Conservation (phyloP, 768 basidiomycete genomes). For the Mycena galericulata region DNA sequence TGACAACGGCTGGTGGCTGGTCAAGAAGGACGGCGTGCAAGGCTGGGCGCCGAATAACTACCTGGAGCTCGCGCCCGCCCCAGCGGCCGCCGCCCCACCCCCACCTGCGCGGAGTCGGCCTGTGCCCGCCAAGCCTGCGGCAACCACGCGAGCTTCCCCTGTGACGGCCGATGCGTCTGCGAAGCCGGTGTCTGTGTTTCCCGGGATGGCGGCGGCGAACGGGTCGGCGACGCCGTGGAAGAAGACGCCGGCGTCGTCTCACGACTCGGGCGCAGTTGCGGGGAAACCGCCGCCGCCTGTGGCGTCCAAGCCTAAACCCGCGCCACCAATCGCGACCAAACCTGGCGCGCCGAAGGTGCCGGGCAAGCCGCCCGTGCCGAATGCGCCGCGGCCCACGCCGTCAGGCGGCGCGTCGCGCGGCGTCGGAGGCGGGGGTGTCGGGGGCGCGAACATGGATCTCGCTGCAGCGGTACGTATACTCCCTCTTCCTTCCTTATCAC, state of each 20-base stretch:
- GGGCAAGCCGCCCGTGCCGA: conserved; percentile 73
- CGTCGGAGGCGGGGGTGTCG: conserved; percentile 53
- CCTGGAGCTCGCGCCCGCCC: conserved; percentile 82
- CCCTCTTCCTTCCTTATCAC: not conserved
- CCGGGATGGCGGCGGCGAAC: conserved; percentile 76
- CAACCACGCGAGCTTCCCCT: conserved; percentile 53
- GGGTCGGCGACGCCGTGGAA: conserved; percentile 84
- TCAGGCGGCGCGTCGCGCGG: conserved; percentile 54
- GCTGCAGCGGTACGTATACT: conserved; percentile 79
- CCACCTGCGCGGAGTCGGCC: conserved; percentile 72
- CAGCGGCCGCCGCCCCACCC: conserved; percentile 74
- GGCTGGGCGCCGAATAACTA: conserved; percentile 98
- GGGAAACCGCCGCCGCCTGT: conserved; percentile 70
- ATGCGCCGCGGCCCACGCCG: conserved; percentile 61
- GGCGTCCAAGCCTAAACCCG: conserved; percentile 73
- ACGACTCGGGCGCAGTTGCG: conserved; percentile 59
- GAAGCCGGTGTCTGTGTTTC: conserved; percentile 86
- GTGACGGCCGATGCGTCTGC: conserved; percentile 70
- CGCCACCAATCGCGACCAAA: conserved; percentile 60
- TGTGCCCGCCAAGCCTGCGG: conserved; percentile 50
- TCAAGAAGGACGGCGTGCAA: conserved; percentile 83
- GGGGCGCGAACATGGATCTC: conserved; percentile 64
- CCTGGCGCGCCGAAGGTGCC: conserved; percentile 57
- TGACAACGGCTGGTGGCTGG: conserved; percentile 98
- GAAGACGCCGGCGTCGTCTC: conserved; percentile 56